phyloP scores from a whole-genome alignment of 2,329 filamentous ascomycete genomes.

The Monosporascus cannonballus region DNA sequence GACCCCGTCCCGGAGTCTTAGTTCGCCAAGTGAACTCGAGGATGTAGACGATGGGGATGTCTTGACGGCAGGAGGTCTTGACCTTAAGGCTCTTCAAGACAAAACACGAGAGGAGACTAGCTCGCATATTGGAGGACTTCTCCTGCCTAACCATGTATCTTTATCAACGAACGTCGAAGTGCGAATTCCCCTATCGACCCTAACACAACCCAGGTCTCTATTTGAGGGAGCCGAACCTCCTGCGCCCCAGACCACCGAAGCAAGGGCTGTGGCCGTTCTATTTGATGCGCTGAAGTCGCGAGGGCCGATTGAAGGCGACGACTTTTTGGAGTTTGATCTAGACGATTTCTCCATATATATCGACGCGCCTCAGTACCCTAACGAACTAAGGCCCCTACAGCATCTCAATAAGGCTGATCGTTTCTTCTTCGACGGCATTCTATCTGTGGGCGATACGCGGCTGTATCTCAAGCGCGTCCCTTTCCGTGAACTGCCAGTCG shows the following conservation, averaged over 20 bases:
- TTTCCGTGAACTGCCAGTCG: conserved; percentile 57
- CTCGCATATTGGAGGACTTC: neutral
- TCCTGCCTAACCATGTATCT: neutral
- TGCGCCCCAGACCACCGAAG: conserved; percentile 20
- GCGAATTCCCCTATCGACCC: conserved; percentile 16
- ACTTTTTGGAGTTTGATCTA: conserved; percentile 44
- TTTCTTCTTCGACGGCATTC: conserved; percentile 54
- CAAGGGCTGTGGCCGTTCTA: conserved; percentile 24
- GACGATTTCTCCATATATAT: conserved; percentile 55
- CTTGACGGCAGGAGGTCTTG: neutral
- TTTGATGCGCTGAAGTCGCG: conserved; percentile 14
- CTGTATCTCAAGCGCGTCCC: conserved; percentile 50
- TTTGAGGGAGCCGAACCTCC: conserved; percentile 23
- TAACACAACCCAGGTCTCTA: conserved; percentile 18
- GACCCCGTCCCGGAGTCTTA: neutral
- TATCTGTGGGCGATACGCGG: conserved; percentile 37
- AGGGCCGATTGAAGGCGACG: conserved; percentile 12
- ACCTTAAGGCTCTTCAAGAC: neutral
- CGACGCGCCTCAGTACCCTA: conserved; percentile 25
- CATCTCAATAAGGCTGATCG: conserved; percentile 33
- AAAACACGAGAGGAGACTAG: too few relatives aligned
- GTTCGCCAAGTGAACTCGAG: neutral
- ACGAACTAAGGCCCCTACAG: conserved; percentile 51
- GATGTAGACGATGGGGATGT: neutral
- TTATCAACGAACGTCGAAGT: conserved; percentile 5